Base-by-base conservation (phyloP, 2,329 filamentous ascomycete species). In the Hysterium pulicare region DNA sequence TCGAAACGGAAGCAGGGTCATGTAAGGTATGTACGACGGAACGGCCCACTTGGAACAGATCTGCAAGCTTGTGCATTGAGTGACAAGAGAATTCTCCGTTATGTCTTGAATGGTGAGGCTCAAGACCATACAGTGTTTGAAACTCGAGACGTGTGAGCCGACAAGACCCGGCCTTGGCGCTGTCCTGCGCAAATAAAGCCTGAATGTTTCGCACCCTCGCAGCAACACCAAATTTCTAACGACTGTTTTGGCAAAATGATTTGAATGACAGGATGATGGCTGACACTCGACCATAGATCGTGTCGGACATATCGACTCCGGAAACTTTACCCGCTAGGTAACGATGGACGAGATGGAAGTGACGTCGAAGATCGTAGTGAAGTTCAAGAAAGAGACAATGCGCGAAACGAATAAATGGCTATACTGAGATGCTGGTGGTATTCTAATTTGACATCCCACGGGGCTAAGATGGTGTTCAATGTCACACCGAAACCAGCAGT, bases 111-210 rank as follows among this genome's bases (percentile, higher is more conserved):
- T 20, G 38, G 43, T 33, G 33, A 35, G 47, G 32, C 51, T 42
- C 45, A 47, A 26, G 31, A 30, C 40, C 32, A 24, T 8, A 28
- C 22, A 23, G 32, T 30, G 41, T 42, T 43, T 63, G 61, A 64
- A 64, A 66, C 62, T 33, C 40, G 45, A 36, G 44, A 33, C 56
- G 62, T 49, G 34, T 45, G 61, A 62, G 53, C 41, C 36, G 43
- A 42, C 33, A 38, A 45, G 15, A 49, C 23, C 42, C 43, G 41
- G 42, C 17, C 55, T 58, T 61, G 54, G 57, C 58, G 43, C 43
- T 32, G 37, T 34, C 36, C 37, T 40, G 38, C 42, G n/a, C 36
- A 40, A 34, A 41, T 47, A 53, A 53, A 49, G 50, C 55, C 43
- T 30, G 31, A 32, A 13, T 5, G n/a, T n/a, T n/a, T n/a, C n/a